Evolutionary conservation across 805 yeast species (phyloP), one percentile per base, ranked within the genome.

Genomic region (Kuraishia hungarica): DNA sequence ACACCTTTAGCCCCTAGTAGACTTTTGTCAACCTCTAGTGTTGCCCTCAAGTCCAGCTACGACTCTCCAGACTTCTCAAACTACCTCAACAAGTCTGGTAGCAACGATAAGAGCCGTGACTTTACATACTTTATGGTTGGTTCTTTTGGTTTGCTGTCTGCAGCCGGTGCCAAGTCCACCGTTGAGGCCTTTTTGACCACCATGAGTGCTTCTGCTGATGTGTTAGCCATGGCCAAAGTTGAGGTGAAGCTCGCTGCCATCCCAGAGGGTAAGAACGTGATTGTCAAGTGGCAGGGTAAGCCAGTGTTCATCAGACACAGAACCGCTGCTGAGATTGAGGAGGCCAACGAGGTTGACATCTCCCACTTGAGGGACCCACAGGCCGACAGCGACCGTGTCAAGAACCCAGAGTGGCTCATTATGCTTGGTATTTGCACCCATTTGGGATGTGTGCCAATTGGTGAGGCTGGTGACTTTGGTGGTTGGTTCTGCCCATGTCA

Each of bases 401-500:
- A 89, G 78, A 87, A 87, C 74, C 98, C 99, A 63, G 94, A 93
- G 78, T 94, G 99, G 99, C 84, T 94, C 71, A 82, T 94, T 73
- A 94, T 94, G 99, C 76, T 94, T 78, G 99, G 99, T 79, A 93
- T 94, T 74, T 94, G 99, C 82, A 94, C 99, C 64, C 99, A 94
- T 75, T 86, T 94, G 81, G 99, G 99, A 75, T 94, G 99, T 87
- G 99, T 94, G 60, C 99, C 99, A 64, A 94, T 94, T 69, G 99
- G 99, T 73, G 98, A 94, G 80, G 86, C 97, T 63, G 99, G 99
- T 78, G 99, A 94, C 76, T 94, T 83, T 67, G 98, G 97, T 73
- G 99, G 99, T 73, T 94, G 99, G 99, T 94, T 94, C 93, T 94
- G 99, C 78, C 99, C 99, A 63, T 94, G 99, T 81, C 99, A 96